Evolutionary conservation across 805 yeast genomes (phyloP).

Genomic region (Saccharomyces kudriavzevii): DNA sequence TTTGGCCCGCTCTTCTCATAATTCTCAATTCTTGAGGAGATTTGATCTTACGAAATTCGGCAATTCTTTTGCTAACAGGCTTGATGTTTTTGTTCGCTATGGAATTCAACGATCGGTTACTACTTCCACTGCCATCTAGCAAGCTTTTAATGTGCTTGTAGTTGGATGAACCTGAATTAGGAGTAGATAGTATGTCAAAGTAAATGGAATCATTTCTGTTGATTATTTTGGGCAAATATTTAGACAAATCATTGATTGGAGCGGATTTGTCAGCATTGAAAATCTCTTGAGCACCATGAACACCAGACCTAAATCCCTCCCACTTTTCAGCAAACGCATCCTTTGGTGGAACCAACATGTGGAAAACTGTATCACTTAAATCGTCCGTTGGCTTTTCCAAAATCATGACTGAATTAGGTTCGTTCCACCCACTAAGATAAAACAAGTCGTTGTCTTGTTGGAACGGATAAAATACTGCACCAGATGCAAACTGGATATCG

Average conservation of each 20-base stretch:
- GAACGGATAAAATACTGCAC: slow-evolving; percentile 84
- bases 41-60: slow-evolving; percentile 51
- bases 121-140: slow-evolving; percentile 17
- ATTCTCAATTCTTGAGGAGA: slow-evolving; percentile 66
- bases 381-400: slow-evolving; percentile 53
- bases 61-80: slow-evolving; percentile 21
- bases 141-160: slow-evolving; percentile 12
- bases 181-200: slow-evolving; percentile 37
- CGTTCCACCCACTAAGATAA: slow-evolving; percentile 88
- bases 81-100: slow-evolving; percentile 19
- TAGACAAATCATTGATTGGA: slow-evolving; percentile 20
- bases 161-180: neutral
- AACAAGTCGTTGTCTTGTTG: slow-evolving; percentile 86
- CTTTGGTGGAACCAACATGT: slow-evolving; percentile 80
- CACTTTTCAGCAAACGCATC: slow-evolving; percentile 74
- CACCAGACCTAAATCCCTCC: slow-evolving; percentile 93
- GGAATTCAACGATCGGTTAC: slow-evolving; percentile 22
- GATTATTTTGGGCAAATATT: slow-evolving; percentile 32
- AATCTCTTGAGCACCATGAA: slow-evolving; percentile 67
- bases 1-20: slow-evolving; percentile 75
- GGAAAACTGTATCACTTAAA: slow-evolving; percentile 50
- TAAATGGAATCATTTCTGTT: slow-evolving; percentile 43
- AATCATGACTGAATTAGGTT: slow-evolving; percentile 68
- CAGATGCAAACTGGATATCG: slow-evolving; percentile 70
- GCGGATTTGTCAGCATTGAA: slow-evolving; percentile 81